Evolutionary conservation across 331 rosid genomes (phyloP), one percentile per base, ranked within the genome.

Genomic region (Prunus yedoensis): DNA sequence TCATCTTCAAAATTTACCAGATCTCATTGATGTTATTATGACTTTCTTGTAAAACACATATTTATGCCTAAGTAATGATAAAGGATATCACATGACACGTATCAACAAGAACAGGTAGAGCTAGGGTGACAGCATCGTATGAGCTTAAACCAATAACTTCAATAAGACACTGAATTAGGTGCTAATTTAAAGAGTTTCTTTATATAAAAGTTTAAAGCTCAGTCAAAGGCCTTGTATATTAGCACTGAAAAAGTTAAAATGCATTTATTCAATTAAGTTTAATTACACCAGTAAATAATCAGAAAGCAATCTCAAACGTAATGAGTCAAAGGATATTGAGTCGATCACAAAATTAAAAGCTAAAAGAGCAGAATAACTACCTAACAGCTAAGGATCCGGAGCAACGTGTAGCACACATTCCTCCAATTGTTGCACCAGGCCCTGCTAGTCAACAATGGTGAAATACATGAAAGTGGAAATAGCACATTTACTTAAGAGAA

Each of bases 401-500:
- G 84, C 99, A 94, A 68, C 99, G 97, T 66, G 99, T 94, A 60
- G 99, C 96, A 81, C 99, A 94, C 99, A 94, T 94, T 74, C 99
- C 99, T 52, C 99, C 99, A 65, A 94, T 94, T 83, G 96, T 92
- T 79, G 99, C 99, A 74, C 99, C 97, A 77, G 97, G 99, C 74
- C 99, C 99, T 94, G 90, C 80, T 79, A 68, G 70, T 81, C 60
- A 71, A 68, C 68, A 82, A 51, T 65, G 70, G 50, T 47, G 68
- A 77, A 66, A 52, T 8, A 70, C 53, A 67, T 51, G 60, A 77
- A 50, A 47, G 51, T 32, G 38, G 38, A 32, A 32, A 32, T 32
- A 32, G 38, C 7, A 32, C 38, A 32, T 32, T 32, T 32, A 32
- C 73, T 56, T 28, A 4, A 18, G 32, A 30, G 35, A 30, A 58